Base-by-base conservation (phyloP, 768 basidiomycete species). In the Ramaria sp. region DNA sequence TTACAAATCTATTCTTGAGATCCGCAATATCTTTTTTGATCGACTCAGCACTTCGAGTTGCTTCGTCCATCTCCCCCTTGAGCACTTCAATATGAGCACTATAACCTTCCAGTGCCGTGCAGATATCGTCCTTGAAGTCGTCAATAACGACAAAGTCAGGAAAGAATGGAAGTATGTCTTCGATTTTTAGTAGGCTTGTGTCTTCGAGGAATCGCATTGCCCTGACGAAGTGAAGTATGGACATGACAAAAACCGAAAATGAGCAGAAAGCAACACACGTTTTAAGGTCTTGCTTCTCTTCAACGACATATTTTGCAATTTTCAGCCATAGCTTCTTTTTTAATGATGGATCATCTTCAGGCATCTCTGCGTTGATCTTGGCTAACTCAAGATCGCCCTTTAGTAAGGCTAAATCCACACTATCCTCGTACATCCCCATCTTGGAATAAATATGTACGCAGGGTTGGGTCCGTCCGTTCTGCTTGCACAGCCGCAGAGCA, bases 131-230 rank as follows among this genome's bases (percentile, higher is more conserved):
- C 67, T 99, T 99, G 78, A 99, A 98, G 65, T 98, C 96, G 65
- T 98, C 96, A 60, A 99, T 97, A 56, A 97, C 89, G 12, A 95
- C 92, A 65, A 99, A 99, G 70, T 98, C 95, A 1, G 96, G 95
- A 82, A 99, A 98, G 82, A 98, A 99, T 5, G 96, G 96, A 16
- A 99, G 72, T 58, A 99, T 96, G 64, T 99, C 96, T 65, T 99
- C 96, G 59, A 99, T 95, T 70, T 97, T 97, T 64, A 99, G 79
- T 34, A 98, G 71, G 61, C 90, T 84, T 0, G 96, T 95, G 59
- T 90, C 85, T 65, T 98, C 93, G 61, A 98, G 74, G 73, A 99
- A 97, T 20, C 79, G 81, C 91, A 98, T 98, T 18, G 96, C 96
- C 51, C 95, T 99, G 65, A 27, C 15, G 10, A 12, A 12, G 25